Conservation (phyloP, 768 basidiomycete species). For the Xerocomus brunneocitrinus region DNA sequence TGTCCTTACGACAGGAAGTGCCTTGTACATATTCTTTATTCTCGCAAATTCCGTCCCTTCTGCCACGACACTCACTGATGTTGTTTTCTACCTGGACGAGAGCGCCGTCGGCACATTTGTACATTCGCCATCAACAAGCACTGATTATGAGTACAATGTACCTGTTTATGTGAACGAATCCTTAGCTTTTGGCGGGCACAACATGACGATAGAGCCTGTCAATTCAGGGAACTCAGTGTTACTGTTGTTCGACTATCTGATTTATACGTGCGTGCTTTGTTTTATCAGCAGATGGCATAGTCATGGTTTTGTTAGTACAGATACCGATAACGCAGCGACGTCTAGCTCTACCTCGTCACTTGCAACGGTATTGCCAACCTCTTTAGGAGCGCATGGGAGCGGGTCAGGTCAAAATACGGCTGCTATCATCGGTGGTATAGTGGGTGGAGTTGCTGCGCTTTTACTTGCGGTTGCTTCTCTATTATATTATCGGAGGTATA, state of each 20-base stretch:
- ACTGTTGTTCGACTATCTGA: slow-evolving; percentile 17
- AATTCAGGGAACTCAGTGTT: neutral
- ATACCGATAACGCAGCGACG: neutral
- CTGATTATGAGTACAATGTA: slow-evolving; percentile 12
- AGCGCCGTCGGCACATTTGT: neutral
- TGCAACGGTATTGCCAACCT: neutral
- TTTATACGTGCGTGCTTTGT: slow-evolving; percentile 13
- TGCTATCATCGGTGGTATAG: slow-evolving; percentile 6
- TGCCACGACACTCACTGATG: neutral
- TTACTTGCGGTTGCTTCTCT: neutral
- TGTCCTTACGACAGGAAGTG: slow-evolving; percentile 5
- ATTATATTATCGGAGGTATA: slow-evolving; percentile 2
- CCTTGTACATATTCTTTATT: slow-evolving; percentile 12
- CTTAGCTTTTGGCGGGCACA: slow-evolving; percentile 3
- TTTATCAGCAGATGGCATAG: neutral
- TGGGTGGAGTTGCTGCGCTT: slow-evolving; percentile 2
- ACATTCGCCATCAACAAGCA: neutral
- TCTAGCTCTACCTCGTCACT: neutral
- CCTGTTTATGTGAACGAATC: slow-evolving; percentile 10
- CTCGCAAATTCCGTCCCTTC: neutral
- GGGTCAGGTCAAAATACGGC: neutral
- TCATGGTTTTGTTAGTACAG: slow-evolving; percentile 1
- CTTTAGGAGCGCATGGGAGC: neutral
- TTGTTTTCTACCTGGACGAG: slow-evolving; percentile 10
- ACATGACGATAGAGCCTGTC: slow-evolving; percentile 6